A percentile compares a stretch with the other conserved stretches of the same genome.
phyloP scores from a whole-genome alignment of 2,329 filamentous ascomycete species.

The Fusarium zealandicum region DNA sequence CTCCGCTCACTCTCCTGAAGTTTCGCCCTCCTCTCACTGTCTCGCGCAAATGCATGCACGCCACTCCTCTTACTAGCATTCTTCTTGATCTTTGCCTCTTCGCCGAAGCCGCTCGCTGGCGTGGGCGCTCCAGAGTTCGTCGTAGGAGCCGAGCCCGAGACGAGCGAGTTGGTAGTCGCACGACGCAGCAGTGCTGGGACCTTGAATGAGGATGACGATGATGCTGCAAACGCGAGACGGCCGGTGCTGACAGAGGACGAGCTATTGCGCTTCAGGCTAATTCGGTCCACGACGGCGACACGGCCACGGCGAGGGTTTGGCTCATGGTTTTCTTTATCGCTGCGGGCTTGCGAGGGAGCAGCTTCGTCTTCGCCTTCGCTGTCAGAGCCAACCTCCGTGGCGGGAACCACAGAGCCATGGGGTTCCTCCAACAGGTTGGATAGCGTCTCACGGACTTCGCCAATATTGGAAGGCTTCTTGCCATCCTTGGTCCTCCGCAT shows the following conservation, averaged over 20 bases:
- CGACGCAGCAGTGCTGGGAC: conserved; percentile 75
- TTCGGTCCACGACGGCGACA: conserved; percentile 72
- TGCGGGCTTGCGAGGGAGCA: conserved; percentile 32
- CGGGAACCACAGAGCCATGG: conserved; percentile 57
- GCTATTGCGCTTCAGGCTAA: conserved; percentile 69
- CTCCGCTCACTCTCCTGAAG: conserved; percentile 64
- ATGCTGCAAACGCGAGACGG: conserved; percentile 65
- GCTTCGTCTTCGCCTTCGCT: conserved; percentile 51
- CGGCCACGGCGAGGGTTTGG: conserved; percentile 48
- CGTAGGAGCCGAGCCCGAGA: conserved; percentile 48
- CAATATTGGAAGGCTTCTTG: conserved; percentile 75
- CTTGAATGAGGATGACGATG: conserved; percentile 62
- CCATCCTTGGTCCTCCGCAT: conserved; percentile 67
- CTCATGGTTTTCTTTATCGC: conserved; percentile 60
- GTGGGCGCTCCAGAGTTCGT: conserved; percentile 46
- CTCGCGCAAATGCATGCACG: conserved; percentile 66
- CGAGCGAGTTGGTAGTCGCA: conserved; percentile 71
- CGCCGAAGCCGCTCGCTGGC: conserved; percentile 51
- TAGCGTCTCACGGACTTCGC: conserved; percentile 83
- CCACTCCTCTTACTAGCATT: conserved; percentile 67
- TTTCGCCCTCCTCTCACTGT: conserved; percentile 63
- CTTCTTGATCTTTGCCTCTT: conserved; percentile 65
- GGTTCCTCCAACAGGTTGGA: conserved; percentile 83
- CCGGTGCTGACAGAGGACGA: conserved; percentile 47
- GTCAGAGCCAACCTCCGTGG: conserved; percentile 48